These are phyloP conservation scores for Plicaturopsis crispa DNA, from an alignment of 768 basidiomycete genomes.

Conservation along the genomic window DNA sequence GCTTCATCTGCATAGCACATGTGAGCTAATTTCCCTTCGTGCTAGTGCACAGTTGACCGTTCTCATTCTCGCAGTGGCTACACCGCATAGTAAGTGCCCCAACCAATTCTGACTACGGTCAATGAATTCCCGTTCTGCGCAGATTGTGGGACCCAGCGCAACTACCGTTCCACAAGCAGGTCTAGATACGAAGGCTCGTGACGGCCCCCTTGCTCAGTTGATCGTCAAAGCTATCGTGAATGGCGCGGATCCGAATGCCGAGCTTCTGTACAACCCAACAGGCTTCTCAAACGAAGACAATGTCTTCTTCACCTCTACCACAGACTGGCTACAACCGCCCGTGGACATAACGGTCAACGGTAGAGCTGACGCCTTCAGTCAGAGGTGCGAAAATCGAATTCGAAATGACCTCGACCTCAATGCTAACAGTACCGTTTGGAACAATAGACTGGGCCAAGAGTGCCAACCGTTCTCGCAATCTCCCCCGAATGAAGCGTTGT, in stretches of 20 bases:
- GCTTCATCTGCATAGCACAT: constrained; percentile 54
- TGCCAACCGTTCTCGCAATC: constrained; percentile 28
- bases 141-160: constrained; percentile 43
- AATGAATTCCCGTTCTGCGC: constrained; percentile 3
- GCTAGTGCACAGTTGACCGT: neutral
- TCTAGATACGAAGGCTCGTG: constrained; percentile 41
- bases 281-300: constrained; percentile 42
- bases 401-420: no score
- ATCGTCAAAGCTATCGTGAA: constrained; percentile 37
- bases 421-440: no score
- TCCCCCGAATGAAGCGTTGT: constrained; percentile 37
- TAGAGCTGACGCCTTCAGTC: constrained; percentile 40
- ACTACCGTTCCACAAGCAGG: constrained; percentile 50
- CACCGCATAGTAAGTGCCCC: constrained; percentile 31
- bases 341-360: constrained; percentile 38
- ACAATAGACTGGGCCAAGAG: constrained; percentile 38
- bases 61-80: constrained; percentile 22
- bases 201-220: constrained; percentile 39
- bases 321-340: constrained; percentile 42
- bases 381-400: no score
- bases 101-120: neutral
- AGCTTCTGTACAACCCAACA: constrained; percentile 40
- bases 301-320: constrained; percentile 27
- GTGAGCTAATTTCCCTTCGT: constrained; percentile 22
- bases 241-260: constrained; percentile 35